phyloP scores from a whole-genome alignment of 2,329 filamentous ascomycete species.

The Trichophyton verrucosum region DNA sequence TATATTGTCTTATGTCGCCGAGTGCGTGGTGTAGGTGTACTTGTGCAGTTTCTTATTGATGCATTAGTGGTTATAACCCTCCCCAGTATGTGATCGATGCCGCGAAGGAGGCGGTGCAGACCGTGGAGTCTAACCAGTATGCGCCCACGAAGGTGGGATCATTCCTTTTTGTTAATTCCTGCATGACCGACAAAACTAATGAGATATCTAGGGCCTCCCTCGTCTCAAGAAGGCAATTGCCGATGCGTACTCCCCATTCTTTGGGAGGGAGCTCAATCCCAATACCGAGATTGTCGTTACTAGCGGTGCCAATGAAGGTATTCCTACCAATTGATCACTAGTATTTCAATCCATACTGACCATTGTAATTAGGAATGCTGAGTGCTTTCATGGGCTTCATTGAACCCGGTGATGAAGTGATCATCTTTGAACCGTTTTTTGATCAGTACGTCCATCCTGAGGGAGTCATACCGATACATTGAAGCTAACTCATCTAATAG shows the following conservation, averaged over 20 bases:
- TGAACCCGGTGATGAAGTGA: constrained; percentile 88
- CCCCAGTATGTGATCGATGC: constrained; percentile 82
- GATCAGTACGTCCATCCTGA: constrained; percentile 59
- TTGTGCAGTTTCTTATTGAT: background rate
- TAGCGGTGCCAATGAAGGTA: constrained; percentile 48
- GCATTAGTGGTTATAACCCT: constrained; percentile 67
- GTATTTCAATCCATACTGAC: background rate
- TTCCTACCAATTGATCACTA: background rate
- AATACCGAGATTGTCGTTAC: constrained; percentile 92
- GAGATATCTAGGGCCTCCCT: constrained; percentile 53
- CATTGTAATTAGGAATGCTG: constrained; percentile 55
- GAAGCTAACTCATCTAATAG: constrained; percentile 24
- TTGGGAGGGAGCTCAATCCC: constrained; percentile 68
- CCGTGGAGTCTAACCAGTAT: constrained; percentile 97
- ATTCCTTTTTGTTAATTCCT: background rate
- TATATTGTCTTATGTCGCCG: constrained; percentile 9
- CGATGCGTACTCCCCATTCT: constrained; percentile 80
- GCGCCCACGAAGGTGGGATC: constrained; percentile 64
- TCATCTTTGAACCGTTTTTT: constrained; percentile 97
- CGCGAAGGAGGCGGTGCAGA: constrained; percentile 76
- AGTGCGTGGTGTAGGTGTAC: background rate
- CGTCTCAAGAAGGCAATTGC: constrained; percentile 86
- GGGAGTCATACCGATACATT: constrained; percentile 19
- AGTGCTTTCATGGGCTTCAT: constrained; percentile 97
- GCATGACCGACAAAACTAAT: background rate